Base-by-base conservation (phyloP, 176 grass and related monocot species). In the Lolium rigidum region DNA sequence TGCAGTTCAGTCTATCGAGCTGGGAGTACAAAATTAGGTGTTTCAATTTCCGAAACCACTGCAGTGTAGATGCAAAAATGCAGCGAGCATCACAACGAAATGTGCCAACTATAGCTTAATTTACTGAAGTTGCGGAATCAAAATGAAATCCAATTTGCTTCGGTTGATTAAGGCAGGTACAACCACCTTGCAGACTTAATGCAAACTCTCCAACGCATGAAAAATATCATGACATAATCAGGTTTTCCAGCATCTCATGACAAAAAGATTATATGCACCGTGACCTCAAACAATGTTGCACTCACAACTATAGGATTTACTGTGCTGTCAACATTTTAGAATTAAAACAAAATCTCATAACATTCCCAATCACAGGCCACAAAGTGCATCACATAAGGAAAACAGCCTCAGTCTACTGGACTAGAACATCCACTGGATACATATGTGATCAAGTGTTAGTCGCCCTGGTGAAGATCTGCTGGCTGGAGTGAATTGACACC, bases 401-500 rank as follows among this genome's bases (percentile, higher is more conserved):
- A 48, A 48, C 46, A 48, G 10, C 46, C 11, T 10, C 10, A 48
- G 46, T 48, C 46, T 48, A 48, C 9, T 7, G 7, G 41, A 43
- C 4, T 7, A 43, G 4, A 43, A 43, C 6, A 43, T 43, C 41
- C 41, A 43, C 41, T 35, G 3, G 4, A 64, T 21, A 18, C 70
- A 76, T 28, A 56, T 62, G 11, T 65, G 0, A 5, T 51, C 41
- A 92, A 65, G 90, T 86, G 86, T 92, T 89, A 15, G 90, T 92
- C 1, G 86, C 90, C 86, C 90, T 88, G 41, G 90, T 92, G 64
- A 88, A 89, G 60, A 92, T 92, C 86, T 89, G 90, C 22, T 92
- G 90, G 86, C 86, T 92, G 70, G 78, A 82, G 69, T 88, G 90
- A 25, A 88, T 86, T 0, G 77, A 47, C 24, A 91, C 82, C 90